Percentiles rank a stretch among this genome's conserved stretches.
These are phyloP conservation scores for Mycocalia duriaeana DNA, from an alignment of 1,284 basidiomycete genomes.

Conservation along the genomic window DNA sequence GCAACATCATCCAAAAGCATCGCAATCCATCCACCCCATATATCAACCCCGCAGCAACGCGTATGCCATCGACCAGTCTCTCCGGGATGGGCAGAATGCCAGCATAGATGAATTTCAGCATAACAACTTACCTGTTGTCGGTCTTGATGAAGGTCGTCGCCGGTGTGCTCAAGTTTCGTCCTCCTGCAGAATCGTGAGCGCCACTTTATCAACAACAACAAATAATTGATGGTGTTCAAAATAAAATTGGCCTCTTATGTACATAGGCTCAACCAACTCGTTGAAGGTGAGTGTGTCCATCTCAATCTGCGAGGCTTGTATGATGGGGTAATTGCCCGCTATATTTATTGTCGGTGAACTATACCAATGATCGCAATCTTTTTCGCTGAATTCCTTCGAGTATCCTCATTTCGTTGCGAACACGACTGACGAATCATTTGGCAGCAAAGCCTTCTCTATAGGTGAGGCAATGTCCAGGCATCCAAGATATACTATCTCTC, in stretches of 20 bases:
- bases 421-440: neutral
- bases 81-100: slow-evolving; percentile 2
- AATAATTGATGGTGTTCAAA: slow-evolving; percentile 16
- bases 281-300: neutral
- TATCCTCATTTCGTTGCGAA: neutral
- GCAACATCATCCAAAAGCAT: slow-evolving; percentile 44
- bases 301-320: no score
- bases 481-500: neutral
- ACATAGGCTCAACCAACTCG: no score
- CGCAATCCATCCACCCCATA: slow-evolving; percentile 31
- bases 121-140: no score
- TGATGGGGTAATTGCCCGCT: slow-evolving; percentile 22
- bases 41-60: slow-evolving; percentile 23
- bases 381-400: slow-evolving; percentile 22
- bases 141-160: slow-evolving; percentile 29
- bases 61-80: slow-evolving; percentile 8
- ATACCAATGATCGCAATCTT: slow-evolving; percentile 43
- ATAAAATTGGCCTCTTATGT: no score
- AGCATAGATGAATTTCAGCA: no score
- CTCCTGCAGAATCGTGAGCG: slow-evolving; percentile 18
- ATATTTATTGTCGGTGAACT: slow-evolving; percentile 73
- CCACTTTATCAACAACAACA: slow-evolving; percentile 28
- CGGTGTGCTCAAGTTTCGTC: slow-evolving; percentile 11
- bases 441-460: neutral
- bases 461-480: no score